Conservation (phyloP, 1,139 yeast species). For the Diutina siamensis region DNA sequence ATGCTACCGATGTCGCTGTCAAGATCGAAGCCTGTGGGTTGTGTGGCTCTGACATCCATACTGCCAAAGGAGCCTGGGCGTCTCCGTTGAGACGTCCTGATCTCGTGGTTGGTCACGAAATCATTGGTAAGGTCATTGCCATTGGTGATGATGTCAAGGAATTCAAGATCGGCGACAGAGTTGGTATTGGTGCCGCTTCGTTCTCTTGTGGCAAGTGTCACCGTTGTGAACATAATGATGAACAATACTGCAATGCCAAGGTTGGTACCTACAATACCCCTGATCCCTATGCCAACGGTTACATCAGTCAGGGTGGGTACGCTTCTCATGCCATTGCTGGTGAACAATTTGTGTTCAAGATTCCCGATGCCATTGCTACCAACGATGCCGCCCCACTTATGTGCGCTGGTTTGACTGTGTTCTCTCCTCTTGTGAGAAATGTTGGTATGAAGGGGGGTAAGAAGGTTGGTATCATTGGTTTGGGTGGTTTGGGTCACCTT, state of each 20-base stretch:
- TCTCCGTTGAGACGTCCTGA: constrained; percentile 17
- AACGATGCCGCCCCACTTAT: constrained; percentile 49
- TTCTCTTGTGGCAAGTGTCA: constrained; percentile 40
- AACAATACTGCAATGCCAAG: constrained; percentile 36
- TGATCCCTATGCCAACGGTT: constrained; percentile 23
- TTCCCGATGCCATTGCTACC: constrained; percentile 41
- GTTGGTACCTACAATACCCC: constrained; percentile 34
- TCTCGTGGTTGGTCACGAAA: constrained; percentile 41
- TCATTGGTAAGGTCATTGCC: constrained; percentile 40
- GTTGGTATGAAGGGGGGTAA: constrained; percentile 11
- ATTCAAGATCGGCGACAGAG: constrained; percentile 45
- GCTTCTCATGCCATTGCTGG: constrained; percentile 44
- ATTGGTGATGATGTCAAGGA: constrained; percentile 37
- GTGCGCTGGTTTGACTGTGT: constrained; percentile 60
- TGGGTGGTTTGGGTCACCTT: constrained; percentile 55
- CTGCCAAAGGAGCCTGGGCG: constrained; percentile 33
- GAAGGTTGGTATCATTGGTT: constrained; percentile 38
- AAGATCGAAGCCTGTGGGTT: constrained; percentile 41
- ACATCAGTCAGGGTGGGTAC: constrained; percentile 51
- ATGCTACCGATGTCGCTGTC: constrained; percentile 32
- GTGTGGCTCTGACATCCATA: constrained; percentile 50
- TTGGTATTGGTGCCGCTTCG: constrained; percentile 50
- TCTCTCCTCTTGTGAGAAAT: constrained; percentile 41
- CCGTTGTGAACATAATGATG: constrained; percentile 34
- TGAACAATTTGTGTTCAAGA: constrained; percentile 41